Evolutionary conservation across 768 basidiomycete species (phyloP).

Genomic region (Xerocomus potaroensis): DNA sequence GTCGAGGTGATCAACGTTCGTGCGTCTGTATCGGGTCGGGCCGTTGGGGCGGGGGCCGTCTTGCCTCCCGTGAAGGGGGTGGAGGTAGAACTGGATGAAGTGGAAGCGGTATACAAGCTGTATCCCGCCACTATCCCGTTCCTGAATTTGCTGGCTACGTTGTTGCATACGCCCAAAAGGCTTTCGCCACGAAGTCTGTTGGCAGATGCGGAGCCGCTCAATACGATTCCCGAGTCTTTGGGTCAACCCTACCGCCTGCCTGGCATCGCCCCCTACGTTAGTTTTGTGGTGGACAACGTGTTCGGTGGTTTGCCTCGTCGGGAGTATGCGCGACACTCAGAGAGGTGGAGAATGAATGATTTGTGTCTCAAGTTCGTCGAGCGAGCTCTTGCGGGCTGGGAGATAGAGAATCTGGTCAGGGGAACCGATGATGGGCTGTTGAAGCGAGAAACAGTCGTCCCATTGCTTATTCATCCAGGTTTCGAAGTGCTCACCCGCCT

Average conservation of each 20-base stretch:
- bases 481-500: constrained; percentile 81
- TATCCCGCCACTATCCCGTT: constrained; percentile 93
- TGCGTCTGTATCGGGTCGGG: constrained; percentile 30
- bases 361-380: constrained; percentile 83
- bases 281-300: constrained; percentile 89
- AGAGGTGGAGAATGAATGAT: constrained; percentile 86
- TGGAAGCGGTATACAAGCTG: constrained; percentile 70
- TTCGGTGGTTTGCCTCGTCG: constrained; percentile 72
- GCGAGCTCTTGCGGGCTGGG: constrained; percentile 74
- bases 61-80: constrained; percentile 69
- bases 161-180: constrained; percentile 81
- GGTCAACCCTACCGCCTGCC: constrained; percentile 78
- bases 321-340: constrained; percentile 69
- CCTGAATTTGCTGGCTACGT: constrained; percentile 71
- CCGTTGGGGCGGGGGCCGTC: constrained; percentile 24
- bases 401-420: constrained; percentile 67
- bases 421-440: constrained; percentile 48
- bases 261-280: constrained; percentile 75
- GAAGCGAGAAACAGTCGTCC: constrained; percentile 50
- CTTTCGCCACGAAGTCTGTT: constrained; percentile 57
- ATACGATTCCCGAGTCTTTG: constrained; percentile 75
- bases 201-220: constrained; percentile 54
- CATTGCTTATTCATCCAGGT: constrained; percentile 74
- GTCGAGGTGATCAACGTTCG: constrained; percentile 80
- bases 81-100: constrained; percentile 82